Conservation (phyloP, 768 basidiomycete species). For the Amanita phalloides region DNA sequence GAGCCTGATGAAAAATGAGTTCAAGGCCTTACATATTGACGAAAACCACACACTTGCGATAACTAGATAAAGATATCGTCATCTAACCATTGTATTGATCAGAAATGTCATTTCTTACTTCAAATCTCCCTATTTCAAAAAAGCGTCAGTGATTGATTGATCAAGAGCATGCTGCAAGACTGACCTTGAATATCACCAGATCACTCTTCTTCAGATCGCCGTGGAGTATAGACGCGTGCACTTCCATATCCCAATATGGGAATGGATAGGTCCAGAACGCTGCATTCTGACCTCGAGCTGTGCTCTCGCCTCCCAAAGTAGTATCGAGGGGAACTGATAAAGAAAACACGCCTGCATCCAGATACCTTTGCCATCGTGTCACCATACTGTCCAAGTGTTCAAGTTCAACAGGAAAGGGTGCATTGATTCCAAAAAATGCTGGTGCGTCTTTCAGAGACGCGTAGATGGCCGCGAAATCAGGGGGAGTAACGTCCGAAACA, state of each 20-base stretch:
- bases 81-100: not conserved
- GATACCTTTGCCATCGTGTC: slow-evolving; percentile 59
- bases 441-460: slow-evolving; percentile 40
- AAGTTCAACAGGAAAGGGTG: slow-evolving; percentile 8
- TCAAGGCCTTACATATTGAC: not conserved
- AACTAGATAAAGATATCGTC: slow-evolving; percentile 27
- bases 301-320: slow-evolving; percentile 33
- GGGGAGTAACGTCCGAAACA: slow-evolving; percentile 87
- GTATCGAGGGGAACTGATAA: slow-evolving; percentile 59
- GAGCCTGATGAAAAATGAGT: slow-evolving; percentile 39
- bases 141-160: not conserved
- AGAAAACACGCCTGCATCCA: slow-evolving; percentile 60
- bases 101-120: slow-evolving; percentile 46
- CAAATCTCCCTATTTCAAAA: slow-evolving; percentile 57
- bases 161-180: slow-evolving; percentile 2
- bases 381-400: slow-evolving; percentile 50
- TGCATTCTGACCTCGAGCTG: slow-evolving; percentile 16
- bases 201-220: slow-evolving; percentile 39
- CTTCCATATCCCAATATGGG: slow-evolving; percentile 69
- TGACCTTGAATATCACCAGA: slow-evolving; percentile 79
- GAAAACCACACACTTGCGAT: slow-evolving; percentile 59
- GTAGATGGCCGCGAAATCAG: slow-evolving; percentile 64
- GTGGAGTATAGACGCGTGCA: slow-evolving; percentile 40
- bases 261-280: slow-evolving; percentile 68
- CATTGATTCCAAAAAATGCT: slow-evolving; percentile 43